A percentile compares a stretch with the other conserved stretches of the same genome.
Conservation (phyloP, 805 yeast species). For the Candida broadrunensis region DNA sequence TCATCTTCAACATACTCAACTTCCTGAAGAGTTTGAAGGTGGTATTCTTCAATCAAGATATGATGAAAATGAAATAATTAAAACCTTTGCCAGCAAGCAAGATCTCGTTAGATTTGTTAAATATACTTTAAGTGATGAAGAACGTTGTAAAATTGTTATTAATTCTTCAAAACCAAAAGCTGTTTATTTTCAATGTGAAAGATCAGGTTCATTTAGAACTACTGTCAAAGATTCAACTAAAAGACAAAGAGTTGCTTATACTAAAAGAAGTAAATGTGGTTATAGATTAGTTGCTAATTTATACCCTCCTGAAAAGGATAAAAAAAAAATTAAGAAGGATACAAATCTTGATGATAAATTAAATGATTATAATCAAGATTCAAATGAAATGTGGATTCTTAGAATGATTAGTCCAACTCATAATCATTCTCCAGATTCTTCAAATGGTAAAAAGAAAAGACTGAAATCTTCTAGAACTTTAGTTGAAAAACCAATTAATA, state of each 20-base stretch:
- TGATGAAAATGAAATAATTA: conserved; percentile 29
- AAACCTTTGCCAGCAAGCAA: conserved; percentile 23
- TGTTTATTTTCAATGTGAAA: conserved; percentile 45
- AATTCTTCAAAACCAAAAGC: conserved; percentile 48
- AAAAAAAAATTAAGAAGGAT: conserved; percentile 26
- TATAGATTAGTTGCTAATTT: conserved; percentile 42
- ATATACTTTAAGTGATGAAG: conserved; percentile 32
- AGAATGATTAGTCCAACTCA: conserved; percentile 46
- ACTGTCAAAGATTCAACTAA: conserved; percentile 44
- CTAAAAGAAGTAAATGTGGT: conserved; percentile 46
- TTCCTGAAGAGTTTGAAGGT: conserved; percentile 10
- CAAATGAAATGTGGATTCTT: conserved; percentile 44
- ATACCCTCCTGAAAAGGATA: conserved; percentile 44
- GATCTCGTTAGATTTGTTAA: conserved; percentile 34
- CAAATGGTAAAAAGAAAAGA: conserved; percentile 32
- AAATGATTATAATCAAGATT: conserved; percentile 14
- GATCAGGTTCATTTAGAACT: conserved; percentile 44
- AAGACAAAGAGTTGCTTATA: conserved; percentile 46
- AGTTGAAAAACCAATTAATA: conserved; percentile 42
- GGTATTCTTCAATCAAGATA: conserved; percentile 20
- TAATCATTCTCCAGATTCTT: conserved; percentile 44
- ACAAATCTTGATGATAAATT: conserved; percentile 26
- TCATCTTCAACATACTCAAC: conserved; percentile 3
- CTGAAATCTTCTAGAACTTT: conserved; percentile 37
- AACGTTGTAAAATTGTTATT: conserved; percentile 43